Percentiles rank a stretch among this genome's conserved stretches.
Evolutionary conservation across 2,329 filamentous ascomycete species (phyloP).

Genomic region (Septoria petroselini): DNA sequence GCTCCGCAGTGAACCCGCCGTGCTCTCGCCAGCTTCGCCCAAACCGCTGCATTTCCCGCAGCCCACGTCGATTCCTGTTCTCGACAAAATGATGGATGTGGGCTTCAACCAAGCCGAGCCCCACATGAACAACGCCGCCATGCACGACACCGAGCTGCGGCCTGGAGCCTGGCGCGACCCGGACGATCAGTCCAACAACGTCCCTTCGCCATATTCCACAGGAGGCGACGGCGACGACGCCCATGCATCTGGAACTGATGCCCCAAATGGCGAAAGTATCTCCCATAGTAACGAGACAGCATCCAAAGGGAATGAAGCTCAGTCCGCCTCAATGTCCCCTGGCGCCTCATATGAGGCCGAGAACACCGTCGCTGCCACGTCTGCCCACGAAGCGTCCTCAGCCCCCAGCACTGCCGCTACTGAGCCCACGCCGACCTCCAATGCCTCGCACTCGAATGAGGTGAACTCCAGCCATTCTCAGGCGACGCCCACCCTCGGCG

Average conservation of each 20-base stretch:
- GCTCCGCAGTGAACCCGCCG: constrained; percentile 58
- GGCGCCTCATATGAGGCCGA: constrained; percentile 23
- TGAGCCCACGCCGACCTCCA: constrained; percentile 17
- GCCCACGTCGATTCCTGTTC: constrained; percentile 65
- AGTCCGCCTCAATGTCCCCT: constrained; percentile 23
- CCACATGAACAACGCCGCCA: constrained; percentile 46
- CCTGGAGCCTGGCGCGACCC: constrained; percentile 37
- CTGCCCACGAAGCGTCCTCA: constrained; percentile 20
- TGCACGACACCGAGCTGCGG: constrained; percentile 37
- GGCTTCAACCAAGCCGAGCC: constrained; percentile 65
- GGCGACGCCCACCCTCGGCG: constrained; percentile 26
- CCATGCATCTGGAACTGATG: constrained; percentile 8
- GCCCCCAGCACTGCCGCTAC: constrained; percentile 17
- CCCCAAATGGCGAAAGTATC: constrained; percentile 7
- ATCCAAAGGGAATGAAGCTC: constrained; percentile 20
- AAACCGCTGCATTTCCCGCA: constrained; percentile 66
- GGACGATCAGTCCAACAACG: constrained; percentile 26
- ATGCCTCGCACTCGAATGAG: constrained; percentile 29
- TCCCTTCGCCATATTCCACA: constrained; percentile 25
- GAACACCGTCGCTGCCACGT: constrained; percentile 14
- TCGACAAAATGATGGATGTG: constrained; percentile 70
- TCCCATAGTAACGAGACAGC: constrained; percentile 28
- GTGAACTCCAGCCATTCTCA: constrained; percentile 13
- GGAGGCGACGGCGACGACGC: constrained; percentile 20
- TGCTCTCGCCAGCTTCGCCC: constrained; percentile 66